Percentiles rank a stretch among this genome's conserved stretches.
phyloP scores from a whole-genome alignment of 2,329 filamentous ascomycete genomes.

The Cercospora zeina region DNA sequence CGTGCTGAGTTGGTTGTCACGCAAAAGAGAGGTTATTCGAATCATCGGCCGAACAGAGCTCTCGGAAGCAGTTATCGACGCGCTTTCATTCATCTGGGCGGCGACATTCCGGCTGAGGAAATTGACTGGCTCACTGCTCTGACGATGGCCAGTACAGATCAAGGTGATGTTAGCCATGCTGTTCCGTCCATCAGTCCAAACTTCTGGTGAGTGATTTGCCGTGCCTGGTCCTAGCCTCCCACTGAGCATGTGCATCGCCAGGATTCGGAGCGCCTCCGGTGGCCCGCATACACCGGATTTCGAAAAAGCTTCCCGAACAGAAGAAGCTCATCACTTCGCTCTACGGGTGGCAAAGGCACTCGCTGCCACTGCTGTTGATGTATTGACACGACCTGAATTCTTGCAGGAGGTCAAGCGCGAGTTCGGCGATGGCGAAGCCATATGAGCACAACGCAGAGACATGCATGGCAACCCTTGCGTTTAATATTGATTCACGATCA shows the following conservation, averaged over 20 bases:
- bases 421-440: slow-evolving; percentile 22
- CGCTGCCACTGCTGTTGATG: slow-evolving; percentile 44
- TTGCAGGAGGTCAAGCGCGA: slow-evolving; percentile 35
- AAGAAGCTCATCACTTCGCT: slow-evolving; percentile 40
- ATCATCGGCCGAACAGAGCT: slow-evolving; percentile 44
- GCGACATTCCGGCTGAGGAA: slow-evolving; percentile 43
- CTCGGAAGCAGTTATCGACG: slow-evolving; percentile 26
- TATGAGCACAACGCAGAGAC: not conserved
- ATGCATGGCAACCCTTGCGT: slow-evolving; percentile 4
- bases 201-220: slow-evolving; percentile 2
- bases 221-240: not conserved
- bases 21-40: slow-evolving; percentile 50
- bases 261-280: slow-evolving; percentile 28
- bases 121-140: slow-evolving; percentile 47
- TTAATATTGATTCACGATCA: not conserved
- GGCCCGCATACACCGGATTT: slow-evolving; percentile 47
- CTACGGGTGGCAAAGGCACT: slow-evolving; percentile 43
- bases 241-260: not conserved
- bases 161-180: slow-evolving; percentile 60
- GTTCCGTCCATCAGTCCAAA: slow-evolving; percentile 55
- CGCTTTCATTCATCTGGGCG: slow-evolving; percentile 40
- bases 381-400: slow-evolving; percentile 35
- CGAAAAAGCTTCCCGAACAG: slow-evolving; percentile 41
- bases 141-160: slow-evolving; percentile 60
- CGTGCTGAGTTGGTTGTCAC: slow-evolving; percentile 54